Base-by-base conservation (phyloP, 2,329 filamentous ascomycete genomes). In the Mariannaea elegans region DNA sequence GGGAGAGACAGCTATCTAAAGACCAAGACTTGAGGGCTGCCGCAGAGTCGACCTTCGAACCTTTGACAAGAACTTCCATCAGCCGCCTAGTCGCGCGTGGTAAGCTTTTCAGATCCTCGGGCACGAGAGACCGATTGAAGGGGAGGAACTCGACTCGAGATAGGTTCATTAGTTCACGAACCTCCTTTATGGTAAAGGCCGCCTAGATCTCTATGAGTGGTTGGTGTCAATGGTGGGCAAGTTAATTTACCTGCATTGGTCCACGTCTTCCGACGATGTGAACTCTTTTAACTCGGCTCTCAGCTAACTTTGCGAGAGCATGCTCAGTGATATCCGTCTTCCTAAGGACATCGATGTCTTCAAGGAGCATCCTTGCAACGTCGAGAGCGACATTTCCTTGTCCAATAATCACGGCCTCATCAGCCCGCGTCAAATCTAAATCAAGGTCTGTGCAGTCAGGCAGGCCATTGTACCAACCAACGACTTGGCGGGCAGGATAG, bases 401-500 rank as follows among this genome's bases (percentile, higher is more conserved):
- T 2, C 95, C 95, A 64, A 99, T 88, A 46, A 99, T 84, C 29
- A 97, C 87, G 2, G 92, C 95, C 62, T 94, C 89, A 49, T 97
- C 92, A 1, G 90, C 91, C 9, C 82, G 81, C 1, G 87, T 85
- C 23, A 98, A 82, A 71, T 93, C 86, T 0, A 93, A 91, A n/a
- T 84, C 80, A 7, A 97, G 79, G 67, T 84, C 76, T 18, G 90
- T 85, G 72, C 91, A 91, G 68, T 96, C 91, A 0, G 95, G 95
- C 3, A 97, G 83, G 3, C 95, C 95, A 75, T 99, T 99, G 77
- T 99, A 99, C 95, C 95, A 99, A 16, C 94, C 95, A 1, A 99
- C 95, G 74, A 98, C 97, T 36, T 93, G 90, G 24, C 95, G 87
- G 2, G 95, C 95, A 7, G 94, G 97, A 73, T 93, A 90, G 16